Evolutionary conservation across 2,329 filamentous ascomycete species (phyloP).

Genomic region (Coleophoma cylindrospora): DNA sequence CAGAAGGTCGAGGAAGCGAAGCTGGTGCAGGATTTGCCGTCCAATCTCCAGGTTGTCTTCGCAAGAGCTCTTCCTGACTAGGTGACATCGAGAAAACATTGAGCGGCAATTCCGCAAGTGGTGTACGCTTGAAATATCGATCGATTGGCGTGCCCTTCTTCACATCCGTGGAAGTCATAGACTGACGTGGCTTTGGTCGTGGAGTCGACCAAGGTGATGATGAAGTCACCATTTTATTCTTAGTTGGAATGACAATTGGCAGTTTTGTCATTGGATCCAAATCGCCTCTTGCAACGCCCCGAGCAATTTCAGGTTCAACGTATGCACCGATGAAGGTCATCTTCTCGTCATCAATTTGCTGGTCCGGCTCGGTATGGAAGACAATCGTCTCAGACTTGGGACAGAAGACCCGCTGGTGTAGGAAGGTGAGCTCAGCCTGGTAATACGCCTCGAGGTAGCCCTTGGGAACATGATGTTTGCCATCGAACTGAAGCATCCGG

Average conservation of each 20-base stretch:
- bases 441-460: constrained; percentile 78
- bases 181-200: constrained; percentile 10
- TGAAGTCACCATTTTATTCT: constrained; percentile 17
- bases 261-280: constrained; percentile 87
- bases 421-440: constrained; percentile 85
- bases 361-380: constrained; percentile 64
- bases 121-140: constrained; percentile 60
- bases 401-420: constrained; percentile 94
- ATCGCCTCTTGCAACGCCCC: constrained; percentile 73
- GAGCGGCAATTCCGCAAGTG: constrained; percentile 62
- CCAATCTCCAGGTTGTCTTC: constrained; percentile 51
- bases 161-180: constrained; percentile 37
- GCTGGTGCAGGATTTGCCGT: constrained; percentile 38
- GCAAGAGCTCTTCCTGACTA: constrained; percentile 54
- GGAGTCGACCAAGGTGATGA: constrained; percentile 13
- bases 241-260: constrained; percentile 30
- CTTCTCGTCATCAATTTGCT: constrained; percentile 58
- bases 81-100: constrained; percentile 64
- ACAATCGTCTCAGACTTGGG: constrained; percentile 67
- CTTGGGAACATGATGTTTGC: constrained; percentile 73
- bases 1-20: constrained; percentile 19
- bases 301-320: constrained; percentile 65
- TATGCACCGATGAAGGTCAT: constrained; percentile 78
- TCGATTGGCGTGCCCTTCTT: constrained; percentile 59
- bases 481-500: constrained; percentile 81